Percentiles rank a stretch among this genome's conserved stretches.
Evolutionary conservation across 139 green algal species (phyloP).

Genomic region (Chlamydomonas sp.): DNA sequence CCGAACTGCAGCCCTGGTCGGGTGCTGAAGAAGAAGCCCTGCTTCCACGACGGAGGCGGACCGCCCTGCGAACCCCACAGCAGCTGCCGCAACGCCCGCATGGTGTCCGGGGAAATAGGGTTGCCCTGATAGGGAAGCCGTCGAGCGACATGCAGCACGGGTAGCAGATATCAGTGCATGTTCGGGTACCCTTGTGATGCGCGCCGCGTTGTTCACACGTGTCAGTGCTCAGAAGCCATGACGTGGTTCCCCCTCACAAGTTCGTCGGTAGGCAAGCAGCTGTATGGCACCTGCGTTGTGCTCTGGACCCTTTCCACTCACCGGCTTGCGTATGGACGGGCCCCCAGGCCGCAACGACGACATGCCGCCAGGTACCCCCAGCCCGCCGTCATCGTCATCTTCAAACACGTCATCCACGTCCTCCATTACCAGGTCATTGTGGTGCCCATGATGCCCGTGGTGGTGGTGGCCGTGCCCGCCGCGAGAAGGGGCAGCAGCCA

Average conservation of each 20-base stretch:
- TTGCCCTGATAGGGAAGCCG: background rate
- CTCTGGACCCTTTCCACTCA: background rate
- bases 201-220: too few relatives aligned
- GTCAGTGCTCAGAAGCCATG: too few relatives aligned
- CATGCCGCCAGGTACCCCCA: background rate
- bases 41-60: constrained; percentile 55
- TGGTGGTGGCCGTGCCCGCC: too few relatives aligned
- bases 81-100: constrained; percentile 34
- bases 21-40: constrained; percentile 67
- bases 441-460: background rate
- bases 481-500: too few relatives aligned
- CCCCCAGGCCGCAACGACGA: background rate
- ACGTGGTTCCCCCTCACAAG: too few relatives aligned
- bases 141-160: too few relatives aligned
- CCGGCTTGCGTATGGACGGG: constrained; percentile 8
- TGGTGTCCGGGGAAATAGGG: constrained; percentile 7
- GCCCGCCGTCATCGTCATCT: background rate
- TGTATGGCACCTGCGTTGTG: too few relatives aligned
- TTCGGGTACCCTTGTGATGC: too few relatives aligned
- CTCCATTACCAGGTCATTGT: constrained; percentile 29
- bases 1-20: constrained; percentile 50
- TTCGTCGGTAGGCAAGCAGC: too few relatives aligned
- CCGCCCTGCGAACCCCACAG: constrained; percentile 53
- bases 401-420: constrained; percentile 13
- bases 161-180: too few relatives aligned